Percentiles rank a stretch among this genome's conserved stretches.
Evolutionary conservation across 345 rosid species (phyloP).

Genomic region (Geranium brycei): DNA sequence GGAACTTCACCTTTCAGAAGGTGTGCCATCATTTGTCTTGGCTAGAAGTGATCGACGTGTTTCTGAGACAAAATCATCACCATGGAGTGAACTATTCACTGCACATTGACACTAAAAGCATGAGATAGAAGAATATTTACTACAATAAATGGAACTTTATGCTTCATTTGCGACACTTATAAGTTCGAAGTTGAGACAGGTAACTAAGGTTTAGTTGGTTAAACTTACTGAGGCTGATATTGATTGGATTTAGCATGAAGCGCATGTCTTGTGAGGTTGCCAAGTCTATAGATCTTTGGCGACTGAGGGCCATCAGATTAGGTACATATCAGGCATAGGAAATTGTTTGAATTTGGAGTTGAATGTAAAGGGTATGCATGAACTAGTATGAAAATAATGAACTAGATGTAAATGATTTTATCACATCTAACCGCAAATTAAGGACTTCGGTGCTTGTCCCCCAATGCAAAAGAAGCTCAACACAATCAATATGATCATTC

Average conservation of each 20-base stretch:
- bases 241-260: conserved; percentile 45
- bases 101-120: conserved; percentile 14
- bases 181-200: background rate
- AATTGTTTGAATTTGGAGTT: conserved; percentile 11
- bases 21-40: too few relatives aligned
- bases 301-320: conserved; percentile 21
- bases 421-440: conserved; percentile 53
- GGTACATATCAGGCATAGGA: conserved; percentile 5
- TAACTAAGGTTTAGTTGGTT: background rate
- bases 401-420: conserved; percentile 1
- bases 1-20: too few relatives aligned
- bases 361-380: background rate
- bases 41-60: too few relatives aligned
- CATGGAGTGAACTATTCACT: conserved; percentile 33
- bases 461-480: conserved; percentile 47
- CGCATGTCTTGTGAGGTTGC: conserved; percentile 82
- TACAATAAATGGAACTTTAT: background rate
- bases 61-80: conserved; percentile 13
- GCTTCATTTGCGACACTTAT: too few relatives aligned
- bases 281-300: conserved; percentile 68
- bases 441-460: conserved; percentile 66
- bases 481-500: conserved; percentile 58
- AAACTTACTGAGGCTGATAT: conserved; percentile 53
- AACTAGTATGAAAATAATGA: conserved; percentile 4
- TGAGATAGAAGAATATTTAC: conserved; percentile 12